A percentile compares a stretch with the other conserved stretches of the same genome.
Conservation (phyloP, 441 rosid species). For the Arabidopsis hybrid region DNA sequence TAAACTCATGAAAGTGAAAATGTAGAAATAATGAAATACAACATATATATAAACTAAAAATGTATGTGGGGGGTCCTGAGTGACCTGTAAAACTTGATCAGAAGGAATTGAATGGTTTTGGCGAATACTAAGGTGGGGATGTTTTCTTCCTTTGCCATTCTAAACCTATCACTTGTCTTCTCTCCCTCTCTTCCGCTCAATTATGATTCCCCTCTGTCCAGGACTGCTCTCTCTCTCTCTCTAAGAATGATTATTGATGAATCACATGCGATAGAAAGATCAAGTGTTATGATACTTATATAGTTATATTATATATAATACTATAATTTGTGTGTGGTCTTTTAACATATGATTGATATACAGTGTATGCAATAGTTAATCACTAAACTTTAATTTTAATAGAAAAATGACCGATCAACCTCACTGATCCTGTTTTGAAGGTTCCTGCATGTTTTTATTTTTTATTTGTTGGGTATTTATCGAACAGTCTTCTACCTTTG, state of each 20-base stretch:
- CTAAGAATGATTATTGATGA: slow-evolving; percentile 17
- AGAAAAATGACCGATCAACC: no score
- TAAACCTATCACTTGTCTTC: slow-evolving; percentile 37
- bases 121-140: slow-evolving; percentile 46
- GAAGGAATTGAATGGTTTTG: slow-evolving; percentile 37
- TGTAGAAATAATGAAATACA: background rate
- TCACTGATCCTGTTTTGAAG: no score
- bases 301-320: background rate
- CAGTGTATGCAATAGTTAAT: no score
- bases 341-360: no score
- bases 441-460: no score
- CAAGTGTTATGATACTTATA: slow-evolving; percentile 8
- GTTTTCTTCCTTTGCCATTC: slow-evolving; percentile 41
- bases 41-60: background rate
- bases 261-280: slow-evolving; percentile 24
- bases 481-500: no score
- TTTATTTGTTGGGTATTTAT: no score
- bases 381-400: no score
- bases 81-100: slow-evolving; percentile 39
- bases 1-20: background rate
- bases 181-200: background rate
- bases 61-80: slow-evolving; percentile 32
- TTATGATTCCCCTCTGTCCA: background rate
- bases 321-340: no score
- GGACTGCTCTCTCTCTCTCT: slow-evolving; percentile 4